phyloP scores from a whole-genome alignment of 2,329 filamentous ascomycete genomes.

The Penicillium sp. region DNA sequence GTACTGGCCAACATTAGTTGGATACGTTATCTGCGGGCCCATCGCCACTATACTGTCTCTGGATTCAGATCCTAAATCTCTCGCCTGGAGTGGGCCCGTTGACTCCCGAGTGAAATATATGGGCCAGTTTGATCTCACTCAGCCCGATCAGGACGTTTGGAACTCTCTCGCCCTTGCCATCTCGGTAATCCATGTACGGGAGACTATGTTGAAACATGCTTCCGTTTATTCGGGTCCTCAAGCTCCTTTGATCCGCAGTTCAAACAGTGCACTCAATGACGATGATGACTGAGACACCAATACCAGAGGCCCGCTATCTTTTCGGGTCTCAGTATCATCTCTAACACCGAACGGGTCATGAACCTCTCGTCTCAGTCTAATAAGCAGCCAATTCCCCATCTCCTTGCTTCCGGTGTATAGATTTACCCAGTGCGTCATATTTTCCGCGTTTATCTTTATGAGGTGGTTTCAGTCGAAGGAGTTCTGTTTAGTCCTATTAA shows the following conservation, averaged over 20 bases:
- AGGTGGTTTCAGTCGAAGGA: too few relatives aligned
- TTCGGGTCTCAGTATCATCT: background rate
- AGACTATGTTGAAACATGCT: slow-evolving; percentile 53
- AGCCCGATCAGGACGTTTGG: slow-evolving; percentile 62
- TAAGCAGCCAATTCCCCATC: background rate
- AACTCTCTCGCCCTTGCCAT: slow-evolving; percentile 63
- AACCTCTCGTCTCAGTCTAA: background rate
- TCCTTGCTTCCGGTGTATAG: background rate
- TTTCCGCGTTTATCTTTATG: too few relatives aligned
- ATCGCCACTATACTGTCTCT: slow-evolving; percentile 59
- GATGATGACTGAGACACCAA: slow-evolving; percentile 7
- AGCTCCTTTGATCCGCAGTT: slow-evolving; percentile 10
- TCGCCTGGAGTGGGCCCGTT: slow-evolving; percentile 18
- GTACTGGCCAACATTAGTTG: slow-evolving; percentile 56
- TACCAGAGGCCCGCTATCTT: background rate
- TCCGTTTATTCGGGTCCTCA: slow-evolving; percentile 30
- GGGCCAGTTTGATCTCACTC: slow-evolving; percentile 58
- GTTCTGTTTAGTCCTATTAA: too few relatives aligned
- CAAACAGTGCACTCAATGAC: slow-evolving; percentile 3
- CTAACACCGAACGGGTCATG: background rate
- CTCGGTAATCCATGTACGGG: slow-evolving; percentile 57
- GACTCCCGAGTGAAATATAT: slow-evolving; percentile 42
- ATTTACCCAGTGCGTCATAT: background rate
- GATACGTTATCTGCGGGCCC: slow-evolving; percentile 58
- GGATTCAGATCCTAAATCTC: slow-evolving; percentile 42